Evolutionary conservation across 129 eudicot genomes (phyloP).

Genomic region (Tagetes patula): DNA sequence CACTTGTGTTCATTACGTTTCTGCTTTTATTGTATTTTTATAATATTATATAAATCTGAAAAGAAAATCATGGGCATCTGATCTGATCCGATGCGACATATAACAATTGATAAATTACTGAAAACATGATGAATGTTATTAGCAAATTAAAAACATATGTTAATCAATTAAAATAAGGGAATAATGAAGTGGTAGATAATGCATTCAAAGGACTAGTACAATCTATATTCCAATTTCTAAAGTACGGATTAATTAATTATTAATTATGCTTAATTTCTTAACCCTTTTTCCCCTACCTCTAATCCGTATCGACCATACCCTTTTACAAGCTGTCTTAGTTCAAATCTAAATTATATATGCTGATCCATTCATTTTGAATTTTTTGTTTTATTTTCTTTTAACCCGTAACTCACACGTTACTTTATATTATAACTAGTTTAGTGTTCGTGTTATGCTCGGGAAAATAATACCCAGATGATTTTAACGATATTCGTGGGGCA

Average conservation of each 20-base stretch:
- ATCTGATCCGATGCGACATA: slow-evolving; percentile 4
- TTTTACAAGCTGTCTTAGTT: slow-evolving; percentile 14
- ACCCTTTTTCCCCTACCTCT: slow-evolving; percentile 21
- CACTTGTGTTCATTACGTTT: slow-evolving; percentile 13
- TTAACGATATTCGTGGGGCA: no score
- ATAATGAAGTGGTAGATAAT: not conserved
- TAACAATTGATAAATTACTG: not conserved
- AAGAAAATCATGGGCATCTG: slow-evolving; percentile 33
- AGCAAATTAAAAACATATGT: slow-evolving; percentile 1
- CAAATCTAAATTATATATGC: slow-evolving; percentile 3
- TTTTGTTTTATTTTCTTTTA: no score
- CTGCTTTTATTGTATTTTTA: not conserved
- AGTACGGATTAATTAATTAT: not conserved
- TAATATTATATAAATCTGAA: not conserved
- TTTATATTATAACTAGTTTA: no score
- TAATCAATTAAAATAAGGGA: not conserved
- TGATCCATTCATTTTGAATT: not conserved
- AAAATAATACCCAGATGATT: no score
- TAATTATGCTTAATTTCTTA: not conserved
- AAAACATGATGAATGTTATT: not conserved
- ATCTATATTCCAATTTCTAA: not conserved
- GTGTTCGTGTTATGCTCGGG: no score
- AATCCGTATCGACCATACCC: not conserved
- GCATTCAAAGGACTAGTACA: not conserved
- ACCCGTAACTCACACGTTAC: no score